Percentiles rank a stretch among this genome's conserved stretches.
Evolutionary conservation across 768 basidiomycete species (phyloP).

Genomic region (Clitopilus hobsonii): DNA sequence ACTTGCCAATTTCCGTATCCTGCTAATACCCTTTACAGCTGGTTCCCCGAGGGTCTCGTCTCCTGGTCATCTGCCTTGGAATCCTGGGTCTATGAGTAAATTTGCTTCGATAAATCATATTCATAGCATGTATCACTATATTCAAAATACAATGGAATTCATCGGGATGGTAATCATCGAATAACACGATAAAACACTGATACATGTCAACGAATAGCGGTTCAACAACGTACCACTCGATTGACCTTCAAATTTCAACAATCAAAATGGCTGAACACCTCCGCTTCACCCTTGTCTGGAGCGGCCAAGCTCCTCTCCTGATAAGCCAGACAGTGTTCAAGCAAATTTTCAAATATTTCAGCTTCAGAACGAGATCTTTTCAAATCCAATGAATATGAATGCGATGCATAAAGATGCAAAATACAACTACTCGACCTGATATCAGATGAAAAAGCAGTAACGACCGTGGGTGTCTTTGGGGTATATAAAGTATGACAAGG

Average conservation of each 20-base stretch:
- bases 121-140: constrained; percentile 45
- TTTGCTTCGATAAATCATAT: constrained; percentile 22
- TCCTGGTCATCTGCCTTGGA: constrained; percentile 66
- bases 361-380: neutral
- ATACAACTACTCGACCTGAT: neutral
- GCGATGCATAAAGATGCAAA: neutral
- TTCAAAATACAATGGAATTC: constrained; percentile 29
- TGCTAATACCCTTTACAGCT: constrained; percentile 39
- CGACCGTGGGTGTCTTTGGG: neutral
- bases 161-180: too few species aligned
- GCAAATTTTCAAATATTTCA: neutral
- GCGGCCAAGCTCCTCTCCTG: too few species aligned
- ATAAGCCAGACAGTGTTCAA: too few species aligned
- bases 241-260: too few species aligned
- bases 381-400: neutral
- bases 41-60: constrained; percentile 86
- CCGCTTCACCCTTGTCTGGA: too few species aligned
- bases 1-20: neutral
- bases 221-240: too few species aligned
- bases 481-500: neutral
- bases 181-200: too few species aligned
- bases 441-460: neutral
- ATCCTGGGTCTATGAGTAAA: constrained; percentile 79
- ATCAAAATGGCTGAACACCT: too few species aligned
- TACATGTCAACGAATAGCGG: too few species aligned